Evolutionary conservation across 2,329 filamentous ascomycete genomes (phyloP), one percentile per base, ranked within the genome.

Genomic region (Sclerotinia minor): DNA sequence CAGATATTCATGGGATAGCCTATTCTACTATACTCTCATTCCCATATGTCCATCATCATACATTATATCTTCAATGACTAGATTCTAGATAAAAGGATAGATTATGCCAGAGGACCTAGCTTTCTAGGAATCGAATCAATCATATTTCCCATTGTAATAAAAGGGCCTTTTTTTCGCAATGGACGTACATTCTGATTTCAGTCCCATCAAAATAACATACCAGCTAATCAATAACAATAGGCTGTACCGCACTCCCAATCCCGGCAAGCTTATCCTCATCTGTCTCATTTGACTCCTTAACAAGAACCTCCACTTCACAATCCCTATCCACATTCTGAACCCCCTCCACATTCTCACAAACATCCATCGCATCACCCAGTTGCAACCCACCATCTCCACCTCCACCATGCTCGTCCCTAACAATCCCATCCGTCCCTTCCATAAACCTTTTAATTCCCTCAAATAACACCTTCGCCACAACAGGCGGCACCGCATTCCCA

Each of bases 401-500:
- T 59, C 4, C 52, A 19, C 41, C 38, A 8, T 41, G n/a, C 11
- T 47, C 50, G 24, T 24, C 86, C 65, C 64, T 45, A 5, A 67
- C 59, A 45, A 75, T 54, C 11, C 73, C 71, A 72, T 76, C 75
- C 13, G 61, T 63, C 15, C 54, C 57, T 61, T 75, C 70, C 60
- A 76, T 64, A 0, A 79, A 80, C 2, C 79, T 82, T 72, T 74
- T 77, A 41, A 73, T 68, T 0, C 81, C 81, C 72, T 76, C 75
- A 65, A 79, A 76, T 55, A 79, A 73, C 0, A 82, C 77, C 35
- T 78, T 78, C 3, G 86, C 86, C 0, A 84, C 83, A 38, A 79
- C 79, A 0, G 91, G 86, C 0, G 92, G 90, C 21, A 94, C 92
- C 0, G 91, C 92, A 73, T 95, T 94, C 0, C 92, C 92, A 71